phyloP scores from a whole-genome alignment of 352 stramenopile genomes.

The Pythium chondricola region DNA sequence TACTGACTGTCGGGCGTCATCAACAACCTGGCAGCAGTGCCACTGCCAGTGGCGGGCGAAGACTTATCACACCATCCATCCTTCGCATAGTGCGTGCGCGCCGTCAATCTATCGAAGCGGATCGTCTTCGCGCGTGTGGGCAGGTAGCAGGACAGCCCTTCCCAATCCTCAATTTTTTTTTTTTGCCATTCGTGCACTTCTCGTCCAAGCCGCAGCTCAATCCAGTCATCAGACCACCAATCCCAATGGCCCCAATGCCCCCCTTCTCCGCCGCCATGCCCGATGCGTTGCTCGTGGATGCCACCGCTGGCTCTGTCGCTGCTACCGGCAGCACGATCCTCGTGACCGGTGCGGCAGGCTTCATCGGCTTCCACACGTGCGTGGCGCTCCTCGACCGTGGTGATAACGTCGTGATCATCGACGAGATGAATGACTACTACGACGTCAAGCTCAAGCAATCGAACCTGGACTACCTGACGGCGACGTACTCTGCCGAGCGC shows the following conservation, averaged over 20 bases:
- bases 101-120: too few species aligned
- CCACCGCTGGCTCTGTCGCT: neutral
- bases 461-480: conserved; percentile 88
- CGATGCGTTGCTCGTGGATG: neutral
- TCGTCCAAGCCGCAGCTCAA: too few species aligned
- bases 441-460: conserved; percentile 95
- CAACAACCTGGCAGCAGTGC: conserved; percentile 3
- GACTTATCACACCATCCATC: too few species aligned
- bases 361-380: conserved; percentile 96
- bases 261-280: conserved; percentile 19
- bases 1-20: too few species aligned
- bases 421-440: conserved; percentile 99
- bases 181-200: too few species aligned
- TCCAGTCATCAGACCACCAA: too few species aligned
- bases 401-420: conserved; percentile 93
- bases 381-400: conserved; percentile 80
- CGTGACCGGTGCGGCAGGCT: conserved; percentile 94
- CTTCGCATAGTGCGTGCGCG: too few species aligned
- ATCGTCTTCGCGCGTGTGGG: too few species aligned
- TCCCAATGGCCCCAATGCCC: conserved; percentile 25
- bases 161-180: too few species aligned
- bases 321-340: conserved; percentile 22
- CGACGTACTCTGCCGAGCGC: conserved; percentile 39
- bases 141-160: too few species aligned
- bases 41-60: too few species aligned